Conservation (phyloP, 345 rosid species). For the Ceriops zippeliana region DNA sequence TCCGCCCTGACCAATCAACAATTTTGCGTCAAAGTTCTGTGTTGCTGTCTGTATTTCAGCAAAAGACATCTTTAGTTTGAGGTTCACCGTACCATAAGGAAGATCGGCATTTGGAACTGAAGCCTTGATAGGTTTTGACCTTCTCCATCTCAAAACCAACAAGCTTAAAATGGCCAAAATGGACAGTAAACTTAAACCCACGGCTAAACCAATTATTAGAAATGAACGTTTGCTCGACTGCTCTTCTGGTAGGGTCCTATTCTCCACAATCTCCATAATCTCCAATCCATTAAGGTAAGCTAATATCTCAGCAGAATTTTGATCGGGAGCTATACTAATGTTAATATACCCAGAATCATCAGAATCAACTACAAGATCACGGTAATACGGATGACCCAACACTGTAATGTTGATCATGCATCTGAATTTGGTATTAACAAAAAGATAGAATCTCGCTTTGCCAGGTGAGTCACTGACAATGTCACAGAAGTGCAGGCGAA, state of each 20-base stretch:
- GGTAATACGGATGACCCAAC: rapidly evolving
- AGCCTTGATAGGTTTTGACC: background rate
- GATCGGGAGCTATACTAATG: constrained; percentile 12
- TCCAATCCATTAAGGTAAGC: constrained; percentile 19
- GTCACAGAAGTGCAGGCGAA: constrained; percentile 12
- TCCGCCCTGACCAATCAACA: constrained; percentile 17
- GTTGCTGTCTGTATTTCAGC: constrained; percentile 15
- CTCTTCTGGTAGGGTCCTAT: background rate
- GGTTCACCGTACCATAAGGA: constrained; percentile 5
- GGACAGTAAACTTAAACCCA: background rate
- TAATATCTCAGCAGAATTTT: background rate
- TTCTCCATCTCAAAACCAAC: background rate
- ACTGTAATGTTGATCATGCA: rapidly evolving
- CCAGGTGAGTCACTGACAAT: background rate
- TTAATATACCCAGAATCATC: constrained; percentile 12
- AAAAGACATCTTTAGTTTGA: constrained; percentile 18
- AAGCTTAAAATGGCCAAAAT: background rate
- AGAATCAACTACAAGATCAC: constrained; percentile 11
- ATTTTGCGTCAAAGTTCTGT: background rate
- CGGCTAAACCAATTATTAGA: background rate
- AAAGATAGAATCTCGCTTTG: background rate
- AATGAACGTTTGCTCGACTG: background rate
- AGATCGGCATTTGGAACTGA: background rate
- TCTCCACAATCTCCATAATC: constrained; percentile 13
- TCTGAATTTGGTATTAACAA: background rate